Evolutionary conservation across 2,329 filamentous ascomycete genomes (phyloP), one percentile per base, ranked within the genome.

Genomic region (Cercospora citrullina): DNA sequence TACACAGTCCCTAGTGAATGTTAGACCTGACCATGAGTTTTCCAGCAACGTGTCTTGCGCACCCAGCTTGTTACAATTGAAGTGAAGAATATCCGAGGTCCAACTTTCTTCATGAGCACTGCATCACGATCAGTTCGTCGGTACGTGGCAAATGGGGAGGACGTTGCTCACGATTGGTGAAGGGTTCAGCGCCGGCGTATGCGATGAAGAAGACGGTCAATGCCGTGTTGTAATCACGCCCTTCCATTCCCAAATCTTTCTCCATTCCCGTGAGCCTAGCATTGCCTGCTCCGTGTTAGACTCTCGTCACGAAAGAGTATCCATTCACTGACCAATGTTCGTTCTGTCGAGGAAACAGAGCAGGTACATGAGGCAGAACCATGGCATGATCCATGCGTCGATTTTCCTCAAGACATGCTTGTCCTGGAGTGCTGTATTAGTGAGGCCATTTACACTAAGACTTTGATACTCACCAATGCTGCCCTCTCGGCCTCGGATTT

Each of bases 141-240:
- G 4, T 51, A 9, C 26, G 5, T 39, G 12, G 23, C 18, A 12
- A 48, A 31, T n/a, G 10, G 10, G 10, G 1, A 36, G n/a, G n/a
- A 31, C 16, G 3, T 28, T 28, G 28, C 28, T 10, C 28, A 63
- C 61, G 45, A 77, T 96, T 95, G 69, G 91, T 93, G 58, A 93
- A 74, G 0, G 89, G 88, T 78, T 95, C 92, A 70, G 92, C 93
- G 30, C 93, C 80, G 1, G 91, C 86, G 77, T 97, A 96, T 0
- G 91, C 93, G 63, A 96, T 84, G 81, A 96, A 96, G 82, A 96
- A 96, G 73, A 96, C 90, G 36, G 90, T 91, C 8, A 96, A 83
- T 0, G 89, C 86, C 26, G 86, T 83, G 78, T 94, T 94, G 81
- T 93, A 96, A 75, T 91, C 83, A 5, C 83, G 80, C 2, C 86